Percentiles rank a stretch among this genome's conserved stretches.
phyloP scores from a whole-genome alignment of 305 asterid genomes.

The Salvia sclarea region DNA sequence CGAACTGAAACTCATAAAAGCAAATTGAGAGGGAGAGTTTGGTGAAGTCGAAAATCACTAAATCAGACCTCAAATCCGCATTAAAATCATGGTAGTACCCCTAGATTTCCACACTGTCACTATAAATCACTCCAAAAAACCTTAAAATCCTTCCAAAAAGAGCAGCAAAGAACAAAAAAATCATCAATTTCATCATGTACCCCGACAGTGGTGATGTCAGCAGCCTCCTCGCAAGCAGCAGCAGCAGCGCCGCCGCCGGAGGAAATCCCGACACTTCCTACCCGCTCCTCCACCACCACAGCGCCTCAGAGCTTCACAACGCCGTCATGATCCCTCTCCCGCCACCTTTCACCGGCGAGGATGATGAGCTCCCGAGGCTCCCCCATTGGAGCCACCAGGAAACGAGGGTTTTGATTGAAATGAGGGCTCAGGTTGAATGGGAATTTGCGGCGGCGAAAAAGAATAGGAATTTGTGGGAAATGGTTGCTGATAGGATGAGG shows the following conservation, averaged over 20 bases:
- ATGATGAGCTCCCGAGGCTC: conserved; percentile 52
- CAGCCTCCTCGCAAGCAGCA: not conserved
- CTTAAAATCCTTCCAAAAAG: not conserved
- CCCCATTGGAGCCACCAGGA: conserved; percentile 75
- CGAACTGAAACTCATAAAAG: too few species aligned
- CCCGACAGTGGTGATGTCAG: conserved; percentile 14
- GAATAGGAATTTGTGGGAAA: conserved; percentile 60
- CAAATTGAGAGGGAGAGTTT: not conserved
- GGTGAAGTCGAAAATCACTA: not conserved
- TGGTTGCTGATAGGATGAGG: conserved; percentile 55
- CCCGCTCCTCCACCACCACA: conserved; percentile 29
- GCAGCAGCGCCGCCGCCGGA: conserved; percentile 22
- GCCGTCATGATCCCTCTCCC: conserved; percentile 38
- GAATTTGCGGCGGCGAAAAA: conserved; percentile 41
- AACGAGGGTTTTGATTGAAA: conserved; percentile 62
- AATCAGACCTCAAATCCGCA: conserved; percentile 1
- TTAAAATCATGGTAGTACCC: not conserved
- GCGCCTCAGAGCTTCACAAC: conserved; percentile 7
- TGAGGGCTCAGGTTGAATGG: conserved; percentile 59
- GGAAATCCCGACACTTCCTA: conserved; percentile 24
- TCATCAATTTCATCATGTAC: conserved; percentile 34
- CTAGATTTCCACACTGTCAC: not conserved
- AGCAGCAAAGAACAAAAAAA: too few species aligned
- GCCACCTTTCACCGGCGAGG: conserved; percentile 26
- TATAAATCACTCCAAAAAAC: conserved; percentile 14